Base-by-base conservation (phyloP, 306 rosid species). In the Lotus japonicus region DNA sequence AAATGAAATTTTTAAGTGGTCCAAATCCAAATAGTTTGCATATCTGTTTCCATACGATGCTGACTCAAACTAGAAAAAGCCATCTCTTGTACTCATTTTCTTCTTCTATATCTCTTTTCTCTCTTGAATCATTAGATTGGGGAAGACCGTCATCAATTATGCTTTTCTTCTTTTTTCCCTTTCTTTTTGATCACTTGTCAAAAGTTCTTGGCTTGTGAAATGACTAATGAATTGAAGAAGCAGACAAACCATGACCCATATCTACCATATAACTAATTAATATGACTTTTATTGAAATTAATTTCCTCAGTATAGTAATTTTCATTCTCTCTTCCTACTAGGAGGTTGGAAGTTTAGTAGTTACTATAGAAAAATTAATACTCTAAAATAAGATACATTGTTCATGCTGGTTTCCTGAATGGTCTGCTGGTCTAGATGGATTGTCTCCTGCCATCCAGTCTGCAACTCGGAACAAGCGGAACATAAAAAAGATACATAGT, bases 201-300 rank as follows among this genome's bases (percentile, higher is more conserved):
- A 76, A 73, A 71, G 68, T 72, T 73, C 7, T 80, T 41, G 77
- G 77, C 75, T 71, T 19, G 50, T 75, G 72, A 68, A 72, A 70
- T 52, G 84, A 69, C 82, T 35, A 70, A 56, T 63, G 70, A 70
- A 70, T 51, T 63, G 70, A 70, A 74, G 73, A 28, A 65, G 42
- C 63, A 73, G 71, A 46, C 70, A n/a, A n/a, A 81, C 53, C 68
- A 81, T 77, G 77, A 66, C 80, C 56, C 75, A 76, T 66, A 84
- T 66, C 83, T 65, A 66, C 77, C 81, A 61, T 18, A 58, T 56
- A 66, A 74, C 58, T 73, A 70, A 73, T 45, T 23, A 79, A 60
- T 1, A 31, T 61, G 55, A 67, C 65, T 38, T 81, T 86, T 81
- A 81, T 84, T 81, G 55, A 71, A 63, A 76, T 26, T 26, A 26